Base-by-base conservation (phyloP, 2,329 filamentous ascomycete genomes). In the Cephalotrichum gorgonifer region DNA sequence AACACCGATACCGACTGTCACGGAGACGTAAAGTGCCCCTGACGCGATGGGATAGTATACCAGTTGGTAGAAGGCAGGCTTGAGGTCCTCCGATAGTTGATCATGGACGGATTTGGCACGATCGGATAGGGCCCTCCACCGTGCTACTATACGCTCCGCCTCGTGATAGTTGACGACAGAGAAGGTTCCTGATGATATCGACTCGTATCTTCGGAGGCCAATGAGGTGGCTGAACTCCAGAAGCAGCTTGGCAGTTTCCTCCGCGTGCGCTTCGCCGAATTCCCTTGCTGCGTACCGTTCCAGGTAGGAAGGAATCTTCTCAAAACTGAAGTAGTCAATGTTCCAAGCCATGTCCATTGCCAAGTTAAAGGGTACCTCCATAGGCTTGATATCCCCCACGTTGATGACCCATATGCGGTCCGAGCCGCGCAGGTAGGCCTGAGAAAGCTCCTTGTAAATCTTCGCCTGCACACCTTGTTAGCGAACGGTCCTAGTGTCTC, bases 321-420 rank as follows among this genome's bases (percentile, higher is more conserved):
- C 64, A 45, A 70, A 67, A 15, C 67, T 65, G 58, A 71, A 74
- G 0, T 41, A 39, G 31, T 22, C 25, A 12, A 47, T 31, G 23
- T 47, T 28, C 45, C 79, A 82, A 1, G 77, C 78, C 45, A 81
- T 64, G 44, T 78, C 75, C 56, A 81, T 67, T 61, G 74, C 76
- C 54, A 80, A 74, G 48, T 68, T 71, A 53, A 80, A 72, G 2
- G 77, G 74, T 2, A 80, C 63, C 60, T 81, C 78, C 63, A 61
- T 65, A 1, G 78, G 76, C 57, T 83, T 84, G 53, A 83, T 66
- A 54, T 84, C 79, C 12, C 78, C 79, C 4, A 83, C 74, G 54
- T 84, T 84, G 53, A 83, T 74, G 42, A 83, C 71, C 80, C 79
- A 83, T 51, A 84, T 79, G 27, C 72, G 68, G 43, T 73, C 69